phyloP scores from a whole-genome alignment of 106 monocot genomes.

The Dendrobium chrysotoxum region DNA sequence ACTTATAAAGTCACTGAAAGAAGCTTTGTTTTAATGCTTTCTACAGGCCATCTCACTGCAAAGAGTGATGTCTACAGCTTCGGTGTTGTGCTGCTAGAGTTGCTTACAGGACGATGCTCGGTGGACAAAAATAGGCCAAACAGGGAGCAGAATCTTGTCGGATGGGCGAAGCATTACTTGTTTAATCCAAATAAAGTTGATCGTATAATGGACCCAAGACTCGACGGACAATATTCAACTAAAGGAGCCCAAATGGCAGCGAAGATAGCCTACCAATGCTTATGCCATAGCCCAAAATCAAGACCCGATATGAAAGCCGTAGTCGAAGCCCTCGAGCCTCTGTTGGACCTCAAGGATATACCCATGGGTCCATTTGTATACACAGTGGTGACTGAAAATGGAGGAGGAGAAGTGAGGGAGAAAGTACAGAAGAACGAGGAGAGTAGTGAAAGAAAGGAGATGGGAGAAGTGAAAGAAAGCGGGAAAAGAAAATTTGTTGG shows the following conservation, averaged over 20 bases:
- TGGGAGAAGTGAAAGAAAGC: background rate
- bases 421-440: background rate
- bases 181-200: conserved; percentile 28
- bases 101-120: conserved; percentile 41
- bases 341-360: conserved; percentile 30
- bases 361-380: conserved; percentile 32
- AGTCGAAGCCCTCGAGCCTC: conserved; percentile 42
- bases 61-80: conserved; percentile 89
- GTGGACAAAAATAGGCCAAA: conserved; percentile 41
- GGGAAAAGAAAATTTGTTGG: background rate
- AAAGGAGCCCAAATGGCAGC: conserved; percentile 46
- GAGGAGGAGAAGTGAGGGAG: background rate
- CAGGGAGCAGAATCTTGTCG: conserved; percentile 60
- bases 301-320: conserved; percentile 53
- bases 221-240: conserved; percentile 54
- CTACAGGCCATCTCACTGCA: conserved; percentile 56
- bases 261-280: conserved; percentile 41
- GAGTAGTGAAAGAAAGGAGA: background rate
- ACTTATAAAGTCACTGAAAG: background rate
- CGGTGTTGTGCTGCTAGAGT: conserved; percentile 69
- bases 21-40: background rate
- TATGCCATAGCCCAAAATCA: conserved; percentile 41
- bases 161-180: conserved; percentile 51
- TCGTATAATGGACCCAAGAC: conserved; percentile 47
- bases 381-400: conserved; percentile 13